Percentiles rank a stretch among this genome's conserved stretches.
Conservation (phyloP, 2,329 filamentous ascomycete genomes). For the Chaetomium sp. region DNA sequence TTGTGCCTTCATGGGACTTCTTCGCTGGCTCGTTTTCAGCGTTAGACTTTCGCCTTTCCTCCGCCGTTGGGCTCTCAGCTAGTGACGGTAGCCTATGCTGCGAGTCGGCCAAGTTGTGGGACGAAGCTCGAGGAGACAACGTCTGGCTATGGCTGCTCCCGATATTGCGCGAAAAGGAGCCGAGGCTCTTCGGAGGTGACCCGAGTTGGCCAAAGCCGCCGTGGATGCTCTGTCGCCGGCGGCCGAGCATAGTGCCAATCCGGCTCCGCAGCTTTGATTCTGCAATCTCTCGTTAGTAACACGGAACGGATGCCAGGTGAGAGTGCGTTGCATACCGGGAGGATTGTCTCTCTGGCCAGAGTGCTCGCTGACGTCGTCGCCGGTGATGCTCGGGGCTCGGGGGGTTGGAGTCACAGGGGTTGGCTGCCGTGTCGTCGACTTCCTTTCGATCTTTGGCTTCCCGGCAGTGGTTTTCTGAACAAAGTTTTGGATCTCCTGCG, state of each 20-base stretch:
- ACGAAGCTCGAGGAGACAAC: conserved; percentile 61
- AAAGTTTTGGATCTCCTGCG: conserved; percentile 82
- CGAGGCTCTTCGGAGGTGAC: conserved; percentile 55
- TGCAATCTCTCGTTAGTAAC: conserved; percentile 27
- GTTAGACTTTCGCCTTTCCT: conserved; percentile 33
- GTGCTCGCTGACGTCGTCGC: conserved; percentile 51
- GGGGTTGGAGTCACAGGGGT: conserved; percentile 41
- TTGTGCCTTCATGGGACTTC: conserved; percentile 47
- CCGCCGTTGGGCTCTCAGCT: conserved; percentile 56
- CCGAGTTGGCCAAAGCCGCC: conserved; percentile 58
- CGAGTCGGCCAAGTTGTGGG: conserved; percentile 59
- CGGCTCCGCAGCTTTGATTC: conserved; percentile 63
- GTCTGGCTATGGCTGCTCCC: conserved; percentile 64
- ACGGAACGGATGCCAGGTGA: not conserved
- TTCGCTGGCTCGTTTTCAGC: conserved; percentile 40
- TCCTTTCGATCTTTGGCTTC: conserved; percentile 48
- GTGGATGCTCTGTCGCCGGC: conserved; percentile 67
- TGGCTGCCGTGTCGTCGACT: conserved; percentile 45
- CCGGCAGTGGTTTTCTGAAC: conserved; percentile 48
- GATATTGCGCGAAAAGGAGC: conserved; percentile 61
- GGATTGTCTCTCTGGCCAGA: conserved; percentile 47
- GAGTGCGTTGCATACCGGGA: conserved; percentile 34
- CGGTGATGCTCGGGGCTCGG: conserved; percentile 40
- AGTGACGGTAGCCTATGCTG: conserved; percentile 58
- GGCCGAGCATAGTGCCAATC: conserved; percentile 69